phyloP scores from a whole-genome alignment of 768 basidiomycete species.

The Calocybe indica region DNA sequence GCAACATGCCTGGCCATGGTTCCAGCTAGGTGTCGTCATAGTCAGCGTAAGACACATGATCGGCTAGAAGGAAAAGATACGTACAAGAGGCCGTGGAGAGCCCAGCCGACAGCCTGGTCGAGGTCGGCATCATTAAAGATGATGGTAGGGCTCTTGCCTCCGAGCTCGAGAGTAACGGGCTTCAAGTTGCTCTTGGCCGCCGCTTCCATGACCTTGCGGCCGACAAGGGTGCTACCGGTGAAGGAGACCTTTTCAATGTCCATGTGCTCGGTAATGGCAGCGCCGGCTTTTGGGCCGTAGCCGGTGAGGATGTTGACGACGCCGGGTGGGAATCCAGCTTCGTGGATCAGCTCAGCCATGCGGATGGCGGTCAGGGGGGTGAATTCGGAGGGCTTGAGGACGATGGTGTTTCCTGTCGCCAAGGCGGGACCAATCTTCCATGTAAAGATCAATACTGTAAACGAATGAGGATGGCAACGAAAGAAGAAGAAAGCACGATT shows the following conservation, averaged over 20 bases:
- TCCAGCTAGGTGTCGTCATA: conserved; percentile 39
- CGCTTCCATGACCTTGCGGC: conserved; percentile 69
- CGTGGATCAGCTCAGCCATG: conserved; percentile 47
- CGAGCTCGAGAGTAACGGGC: conserved; percentile 70
- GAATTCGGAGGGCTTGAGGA: conserved; percentile 78
- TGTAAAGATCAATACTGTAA: conserved; percentile 47
- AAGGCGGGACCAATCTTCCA: conserved; percentile 84
- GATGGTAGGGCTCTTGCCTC: conserved; percentile 62
- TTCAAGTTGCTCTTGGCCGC: conserved; percentile 76
- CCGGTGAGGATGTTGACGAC: conserved; percentile 75
- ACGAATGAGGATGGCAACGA: not conserved
- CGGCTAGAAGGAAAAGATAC: conserved; percentile 14
- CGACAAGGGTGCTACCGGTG: conserved; percentile 61
- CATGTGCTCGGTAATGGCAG: conserved; percentile 65
- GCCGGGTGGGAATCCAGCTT: conserved; percentile 77
- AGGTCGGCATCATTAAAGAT: conserved; percentile 63
- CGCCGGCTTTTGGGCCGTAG: conserved; percentile 63
- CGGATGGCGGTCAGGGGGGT: conserved; percentile 68
- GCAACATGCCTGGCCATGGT: conserved; percentile 75
- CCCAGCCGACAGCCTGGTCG: conserved; percentile 63
- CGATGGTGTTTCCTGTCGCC: conserved; percentile 73
- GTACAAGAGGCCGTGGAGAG: conserved; percentile 62
- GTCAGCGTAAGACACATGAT: not conserved
- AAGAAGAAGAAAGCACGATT: not conserved
- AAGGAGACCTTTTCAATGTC: conserved; percentile 57